phyloP scores from a whole-genome alignment of 306 rosid species.

The Cicer yamashitae region DNA sequence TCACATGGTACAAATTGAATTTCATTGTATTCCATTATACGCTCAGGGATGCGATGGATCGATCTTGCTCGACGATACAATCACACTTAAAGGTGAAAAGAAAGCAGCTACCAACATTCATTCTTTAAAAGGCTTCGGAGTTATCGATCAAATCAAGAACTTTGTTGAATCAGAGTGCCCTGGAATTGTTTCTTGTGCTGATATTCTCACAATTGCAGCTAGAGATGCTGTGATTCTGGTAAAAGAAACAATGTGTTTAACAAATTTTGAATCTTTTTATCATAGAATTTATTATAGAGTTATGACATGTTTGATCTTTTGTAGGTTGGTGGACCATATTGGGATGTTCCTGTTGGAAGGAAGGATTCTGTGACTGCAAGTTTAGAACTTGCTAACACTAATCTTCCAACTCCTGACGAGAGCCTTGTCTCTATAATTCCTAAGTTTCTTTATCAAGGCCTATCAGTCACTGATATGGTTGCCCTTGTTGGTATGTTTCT shows the following conservation, averaged over 20 bases:
- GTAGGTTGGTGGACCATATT: constrained; percentile 96
- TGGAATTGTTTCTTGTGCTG: constrained; percentile 88
- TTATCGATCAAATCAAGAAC: constrained; percentile 83
- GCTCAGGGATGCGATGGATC: constrained; percentile 95
- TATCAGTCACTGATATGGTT: constrained; percentile 84
- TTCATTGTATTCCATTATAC: neutral
- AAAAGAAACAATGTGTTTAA: neutral
- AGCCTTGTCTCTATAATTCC: constrained; percentile 64
- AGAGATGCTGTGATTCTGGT: constrained; percentile 97
- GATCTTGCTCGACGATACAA: constrained; percentile 78
- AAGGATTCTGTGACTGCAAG: constrained; percentile 80
- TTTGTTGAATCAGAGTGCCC: constrained; percentile 87
- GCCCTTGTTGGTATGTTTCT: constrained; percentile 71
- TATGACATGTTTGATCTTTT: constrained; percentile 24
- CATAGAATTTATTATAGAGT: constrained; percentile 2
- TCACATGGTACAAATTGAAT: neutral
- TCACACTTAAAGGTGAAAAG: constrained; percentile 84
- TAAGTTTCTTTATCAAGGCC: constrained; percentile 84
- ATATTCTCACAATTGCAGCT: constrained; percentile 95
- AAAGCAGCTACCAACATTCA: constrained; percentile 64
- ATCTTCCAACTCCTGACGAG: constrained; percentile 72
- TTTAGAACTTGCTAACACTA: constrained; percentile 62
- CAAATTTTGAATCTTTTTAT: constrained; percentile 7
- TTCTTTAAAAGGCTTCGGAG: constrained; percentile 69
- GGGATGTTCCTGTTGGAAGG: constrained; percentile 98